Evolutionary conservation across 1,284 basidiomycete species (phyloP), one percentile per base, ranked within the genome.

Genomic region (Marasmius tenuissimus): DNA sequence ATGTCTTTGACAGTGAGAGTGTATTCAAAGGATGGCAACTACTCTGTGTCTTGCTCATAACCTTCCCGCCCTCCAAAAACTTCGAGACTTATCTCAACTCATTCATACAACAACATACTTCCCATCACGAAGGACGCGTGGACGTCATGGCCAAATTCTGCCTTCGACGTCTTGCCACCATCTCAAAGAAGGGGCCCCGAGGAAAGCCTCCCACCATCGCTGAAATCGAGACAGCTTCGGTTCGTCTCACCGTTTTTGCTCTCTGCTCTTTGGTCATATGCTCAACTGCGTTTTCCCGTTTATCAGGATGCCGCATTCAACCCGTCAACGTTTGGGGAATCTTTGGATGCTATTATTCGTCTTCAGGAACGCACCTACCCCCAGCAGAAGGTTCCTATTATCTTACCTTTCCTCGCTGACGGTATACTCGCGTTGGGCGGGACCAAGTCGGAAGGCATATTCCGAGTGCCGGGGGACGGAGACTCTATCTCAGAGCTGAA

Each of bases 131-230:
- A 70, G 89, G 88, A 39, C 83, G 93, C 8, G 84, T 96, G 38
- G 92, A 92, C 63, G 81, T 95, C 58, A 96, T 97, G 86, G 92
- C 94, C 16, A 93, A 93, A 71, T 91, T 94, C 72, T 94, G 93
- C 71, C 70, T 94, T 12, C 82, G 86, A 18, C 85, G 92, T 58
- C 79, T 96, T 0, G 81, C 80, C 5, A 81, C 84, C 58, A 88
- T 94, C 63, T 81, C 90, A 4, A 86, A 87, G 72, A 94, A 91
- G 70, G 93, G 94, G 0, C 92, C 92, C 0, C 80, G 93, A 65
- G 92, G 93, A 0, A 93, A 94, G 68, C 83, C 92, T 0, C 91
- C 94, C 2, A 86, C 86, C 2, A 76, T 86, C 11, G 82, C 88
- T 14, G 94, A 97, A 75, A 96, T 97, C 59, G 93, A 94, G 76